A percentile compares a stretch with the other conserved stretches of the same genome.
Conservation (phyloP, 768 basidiomycete genomes). For the Mycena kentingensis region DNA sequence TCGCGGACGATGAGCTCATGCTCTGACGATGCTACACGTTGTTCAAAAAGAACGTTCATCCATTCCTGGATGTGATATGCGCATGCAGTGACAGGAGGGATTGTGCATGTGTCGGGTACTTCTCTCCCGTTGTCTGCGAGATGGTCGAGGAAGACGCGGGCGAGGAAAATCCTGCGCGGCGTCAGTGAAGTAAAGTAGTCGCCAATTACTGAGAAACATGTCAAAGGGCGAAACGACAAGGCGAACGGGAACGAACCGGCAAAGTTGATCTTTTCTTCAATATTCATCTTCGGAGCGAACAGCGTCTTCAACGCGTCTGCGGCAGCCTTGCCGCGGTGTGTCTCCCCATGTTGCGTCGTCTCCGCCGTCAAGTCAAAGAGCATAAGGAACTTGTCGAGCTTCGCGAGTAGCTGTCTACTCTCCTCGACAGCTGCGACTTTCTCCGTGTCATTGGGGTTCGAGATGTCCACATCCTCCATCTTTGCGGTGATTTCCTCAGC, state of each 20-base stretch:
- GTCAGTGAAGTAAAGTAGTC: slow-evolving; percentile 70
- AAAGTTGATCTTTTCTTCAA: slow-evolving; percentile 71
- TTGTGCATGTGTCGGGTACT: slow-evolving; percentile 59
- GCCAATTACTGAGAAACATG: slow-evolving; percentile 36
- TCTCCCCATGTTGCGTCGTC: slow-evolving; percentile 30
- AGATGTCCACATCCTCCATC: slow-evolving; percentile 25
- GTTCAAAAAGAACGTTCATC: slow-evolving; percentile 56
- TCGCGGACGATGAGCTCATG: slow-evolving; percentile 76
- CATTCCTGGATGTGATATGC: slow-evolving; percentile 73
- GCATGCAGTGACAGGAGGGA: slow-evolving; percentile 84
- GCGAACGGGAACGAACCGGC: slow-evolving; percentile 48
- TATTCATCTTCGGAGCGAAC: slow-evolving; percentile 63
- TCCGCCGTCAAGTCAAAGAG: slow-evolving; percentile 63
- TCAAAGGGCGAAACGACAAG: background rate
- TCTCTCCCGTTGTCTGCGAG: slow-evolving; percentile 65
- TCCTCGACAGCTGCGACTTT: slow-evolving; percentile 19
- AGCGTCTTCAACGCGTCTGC: slow-evolving; percentile 75
- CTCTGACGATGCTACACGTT: slow-evolving; percentile 49
- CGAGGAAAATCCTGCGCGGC: slow-evolving; percentile 78
- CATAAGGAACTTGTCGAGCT: slow-evolving; percentile 49
- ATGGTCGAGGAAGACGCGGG: slow-evolving; percentile 80
- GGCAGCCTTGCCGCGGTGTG: slow-evolving; percentile 39
- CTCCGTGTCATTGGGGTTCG: slow-evolving; percentile 25
- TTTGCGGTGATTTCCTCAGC: slow-evolving; percentile 33
- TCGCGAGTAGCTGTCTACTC: slow-evolving; percentile 33